These are phyloP conservation scores for Monosporascus sp. DNA, from an alignment of 2,329 filamentous ascomycete species.

Conservation along the genomic window DNA sequence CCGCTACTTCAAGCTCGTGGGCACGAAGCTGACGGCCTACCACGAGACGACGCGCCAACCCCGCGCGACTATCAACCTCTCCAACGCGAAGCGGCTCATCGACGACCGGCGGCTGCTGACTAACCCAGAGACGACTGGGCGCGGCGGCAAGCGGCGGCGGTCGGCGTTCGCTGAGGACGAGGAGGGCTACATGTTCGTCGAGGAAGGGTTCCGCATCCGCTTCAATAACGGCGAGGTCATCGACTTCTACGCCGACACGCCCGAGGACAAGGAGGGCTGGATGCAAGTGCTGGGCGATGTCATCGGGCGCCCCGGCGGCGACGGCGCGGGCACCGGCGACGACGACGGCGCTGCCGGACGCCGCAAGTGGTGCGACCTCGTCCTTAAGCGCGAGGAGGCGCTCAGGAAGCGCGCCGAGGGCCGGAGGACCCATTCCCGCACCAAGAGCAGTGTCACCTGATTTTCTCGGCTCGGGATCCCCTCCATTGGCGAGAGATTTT, in stretches of 20 bases:
- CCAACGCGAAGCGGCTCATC: conserved; percentile 87
- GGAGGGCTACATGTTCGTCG: conserved; percentile 99
- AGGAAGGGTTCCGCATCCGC: conserved; percentile 96
- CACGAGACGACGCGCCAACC: conserved; percentile 94
- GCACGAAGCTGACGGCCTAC: conserved; percentile 88
- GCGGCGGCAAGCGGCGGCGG: conserved; percentile 74
- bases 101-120: conserved; percentile 82
- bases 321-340: conserved; percentile 13
- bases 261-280: conserved; percentile 86
- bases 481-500: background rate
- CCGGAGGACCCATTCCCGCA: conserved; percentile 47
- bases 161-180: conserved; percentile 97
- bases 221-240: conserved; percentile 98
- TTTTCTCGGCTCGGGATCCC: background rate
- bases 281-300: conserved; percentile 80
- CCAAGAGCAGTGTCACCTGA: conserved; percentile 53
- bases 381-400: conserved; percentile 59
- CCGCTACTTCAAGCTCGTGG: conserved; percentile 91
- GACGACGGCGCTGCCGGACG: conserved; percentile 41
- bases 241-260: conserved; percentile 93
- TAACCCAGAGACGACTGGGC: conserved; percentile 75
- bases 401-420: conserved; percentile 50
- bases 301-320: conserved; percentile 46
- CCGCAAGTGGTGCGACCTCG: conserved; percentile 62
- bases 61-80: conserved; percentile 91